Base-by-base conservation (phyloP, 225 moss, liverwort and hornwort species). In the Bryum argenteum region DNA sequence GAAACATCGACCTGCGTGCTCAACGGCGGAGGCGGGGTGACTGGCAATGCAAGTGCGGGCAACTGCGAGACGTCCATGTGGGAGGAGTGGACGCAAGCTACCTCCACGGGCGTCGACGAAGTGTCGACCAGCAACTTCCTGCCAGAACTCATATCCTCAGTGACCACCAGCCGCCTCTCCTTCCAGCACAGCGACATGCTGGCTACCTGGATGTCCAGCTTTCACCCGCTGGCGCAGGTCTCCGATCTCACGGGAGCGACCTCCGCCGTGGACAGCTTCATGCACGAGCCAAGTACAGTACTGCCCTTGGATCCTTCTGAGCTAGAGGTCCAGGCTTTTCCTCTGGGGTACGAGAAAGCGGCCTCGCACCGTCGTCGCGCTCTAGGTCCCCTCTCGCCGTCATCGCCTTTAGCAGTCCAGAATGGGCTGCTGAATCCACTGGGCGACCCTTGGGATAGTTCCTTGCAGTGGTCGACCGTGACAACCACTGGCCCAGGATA, bases 81-180 rank as follows among this genome's bases (percentile, higher is more conserved):
- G 86, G 86, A 86, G 82, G 86, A 80, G 26, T 86, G 86, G 86
- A 80, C 86, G 12, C 82, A 82, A 74, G 67, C 48, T 41, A 62
- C 76, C 10, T 78, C 82, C 23, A 58, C 73, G 13, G 85, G 76
- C 21, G 33, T 33, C 7, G 82, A 80, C 47, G 77, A 79, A 65
- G 76, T 65, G 10, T 73, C 79, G 7, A 77, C 79, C 68, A 80
- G 78, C 69, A 74, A 63, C 67, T 74, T 62, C 48, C 74, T 80
- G 11, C 75, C 80, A 5, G 82, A 86, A 20, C 66, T 84, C 23
- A 58, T 66, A 44, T 51, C 61, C 24, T 69, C 52, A 26, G 17
- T 48, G 48, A 50, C 55, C 58, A 61, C 73, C 9, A 63, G 57
- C 1, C 79, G 79, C 38, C 77, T 79, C 18, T 58, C 79, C 11